Base-by-base conservation (phyloP, 2,329 filamentous ascomycete genomes). In the Cladosporium sp. region DNA sequence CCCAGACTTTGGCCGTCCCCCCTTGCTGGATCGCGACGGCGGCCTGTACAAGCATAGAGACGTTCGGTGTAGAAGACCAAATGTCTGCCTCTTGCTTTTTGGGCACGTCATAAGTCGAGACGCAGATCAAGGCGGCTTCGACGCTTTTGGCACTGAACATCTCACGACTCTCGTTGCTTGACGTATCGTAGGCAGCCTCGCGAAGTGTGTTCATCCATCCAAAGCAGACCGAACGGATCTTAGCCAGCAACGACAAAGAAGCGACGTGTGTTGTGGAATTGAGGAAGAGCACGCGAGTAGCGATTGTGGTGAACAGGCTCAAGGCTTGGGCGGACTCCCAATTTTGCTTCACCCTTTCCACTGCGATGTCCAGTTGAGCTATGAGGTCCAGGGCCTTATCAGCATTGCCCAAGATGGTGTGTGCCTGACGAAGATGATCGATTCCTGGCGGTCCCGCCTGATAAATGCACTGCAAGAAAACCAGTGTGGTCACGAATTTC, bases 91-190 rank as follows among this genome's bases (percentile, higher is more conserved):
- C 43, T 0, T 62, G 20, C 50, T 50, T 52, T 7, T 38, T 38
- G 43, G 53, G 57, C 48, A 57, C 55, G 38, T 66, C 60, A 49
- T 76, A 76, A 0, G 76, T 79, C 2, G 71, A 66, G 19, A 72
- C 67, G 43, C 80, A 84, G 0, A 85, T 65, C 0, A 86, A 53
- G 0, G 82, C 75, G 0, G 80, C 75, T 64, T 74, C 75, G 0
- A 85, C 69, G 0, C 68, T 69, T 15, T 67, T 63, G 0, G 73
- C 65, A 0, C 49, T 62, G 41, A 60, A 60, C 13, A 41, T 46
- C 2, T 25, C 47, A 5, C 56, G 57, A 9, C 53, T 63, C 1
- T 71, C 64, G 0, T 64, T 59, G 15, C 78, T 70, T 0, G 42
- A 62, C 0, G 71, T 64, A 1, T 57, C 62, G 13, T 67, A 64